A percentile compares a stretch with the other conserved stretches of the same genome.
Evolutionary conservation across 1,284 basidiomycete species (phyloP).

Genomic region (Cryptococcus sp.): DNA sequence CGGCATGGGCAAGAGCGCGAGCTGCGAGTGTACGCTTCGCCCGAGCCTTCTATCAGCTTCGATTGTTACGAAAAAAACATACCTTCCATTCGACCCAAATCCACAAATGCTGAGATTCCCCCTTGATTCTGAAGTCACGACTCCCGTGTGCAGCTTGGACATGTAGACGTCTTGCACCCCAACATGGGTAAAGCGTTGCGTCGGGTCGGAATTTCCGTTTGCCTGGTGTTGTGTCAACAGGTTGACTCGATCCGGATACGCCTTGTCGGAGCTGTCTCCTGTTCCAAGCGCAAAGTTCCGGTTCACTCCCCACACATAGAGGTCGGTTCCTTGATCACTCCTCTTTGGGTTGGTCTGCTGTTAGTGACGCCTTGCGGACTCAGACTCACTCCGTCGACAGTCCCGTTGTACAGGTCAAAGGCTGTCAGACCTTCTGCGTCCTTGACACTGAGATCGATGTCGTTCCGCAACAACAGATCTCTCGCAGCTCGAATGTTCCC

Average conservation of each 20-base stretch:
- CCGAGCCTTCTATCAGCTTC: conserved; percentile 56
- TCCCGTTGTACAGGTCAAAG: conserved; percentile 91
- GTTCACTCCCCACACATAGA: conserved; percentile 91
- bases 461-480: conserved; percentile 65
- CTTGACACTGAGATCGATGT: conserved; percentile 69
- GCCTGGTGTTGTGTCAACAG: conserved; percentile 50
- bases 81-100: conserved; percentile 77
- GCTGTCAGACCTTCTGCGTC: conserved; percentile 88
- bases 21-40: conserved; percentile 71
- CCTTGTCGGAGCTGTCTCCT: conserved; percentile 71
- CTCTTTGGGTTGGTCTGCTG: conserved; percentile 53
- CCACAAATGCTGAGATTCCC: conserved; percentile 79
- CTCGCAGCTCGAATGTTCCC: conserved; percentile 79
- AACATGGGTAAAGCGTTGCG: conserved; percentile 49
- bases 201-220: conserved; percentile 34
- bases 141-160: conserved; percentile 75
- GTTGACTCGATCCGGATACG: conserved; percentile 71
- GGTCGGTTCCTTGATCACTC: conserved; percentile 53
- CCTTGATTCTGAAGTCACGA: conserved; percentile 65
- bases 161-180: conserved; percentile 65
- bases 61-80: conserved; percentile 7
- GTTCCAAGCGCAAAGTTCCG: conserved; percentile 78
- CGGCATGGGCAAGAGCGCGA: conserved; percentile 59
- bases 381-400: conserved; percentile 57
- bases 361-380: background rate